Conservation (phyloP, 108 stramenopile genomes). For the Nitzschia putrida region DNA sequence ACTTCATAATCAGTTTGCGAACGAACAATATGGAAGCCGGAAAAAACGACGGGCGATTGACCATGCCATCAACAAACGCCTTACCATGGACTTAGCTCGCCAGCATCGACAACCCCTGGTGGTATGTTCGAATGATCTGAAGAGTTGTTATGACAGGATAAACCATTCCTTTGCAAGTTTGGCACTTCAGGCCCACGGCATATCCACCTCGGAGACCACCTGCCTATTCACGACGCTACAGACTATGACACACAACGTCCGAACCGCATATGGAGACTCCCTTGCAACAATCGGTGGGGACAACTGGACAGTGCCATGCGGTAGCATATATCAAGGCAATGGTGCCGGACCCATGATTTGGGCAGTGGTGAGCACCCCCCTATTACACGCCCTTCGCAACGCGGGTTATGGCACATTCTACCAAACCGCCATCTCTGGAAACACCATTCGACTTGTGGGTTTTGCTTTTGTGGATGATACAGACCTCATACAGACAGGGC, state of each 20-base stretch:
- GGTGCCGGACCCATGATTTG: no score
- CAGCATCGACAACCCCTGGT: neutral
- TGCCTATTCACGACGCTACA: neutral
- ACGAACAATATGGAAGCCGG: neutral
- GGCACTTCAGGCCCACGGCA: neutral
- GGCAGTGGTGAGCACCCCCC: neutral
- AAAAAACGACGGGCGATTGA: neutral
- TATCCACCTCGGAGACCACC: neutral
- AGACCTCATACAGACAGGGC: neutral
- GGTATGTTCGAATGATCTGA: neutral
- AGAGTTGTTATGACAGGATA: conserved; percentile 2
- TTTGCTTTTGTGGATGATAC: neutral
- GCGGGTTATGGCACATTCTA: neutral
- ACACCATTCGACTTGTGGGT: neutral
- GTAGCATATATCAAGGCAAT: neutral
- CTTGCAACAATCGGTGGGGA: neutral
- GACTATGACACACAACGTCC: neutral
- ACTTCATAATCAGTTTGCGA: neutral
- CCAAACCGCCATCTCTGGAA: neutral
- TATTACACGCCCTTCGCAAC: neutral
- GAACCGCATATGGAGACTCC: neutral
- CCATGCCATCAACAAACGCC: neutral
- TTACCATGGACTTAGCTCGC: neutral
- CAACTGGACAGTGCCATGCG: neutral
- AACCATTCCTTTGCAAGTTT: neutral